Conservation (phyloP, 108 stramenopile species). For the Skeletonema grethae region DNA sequence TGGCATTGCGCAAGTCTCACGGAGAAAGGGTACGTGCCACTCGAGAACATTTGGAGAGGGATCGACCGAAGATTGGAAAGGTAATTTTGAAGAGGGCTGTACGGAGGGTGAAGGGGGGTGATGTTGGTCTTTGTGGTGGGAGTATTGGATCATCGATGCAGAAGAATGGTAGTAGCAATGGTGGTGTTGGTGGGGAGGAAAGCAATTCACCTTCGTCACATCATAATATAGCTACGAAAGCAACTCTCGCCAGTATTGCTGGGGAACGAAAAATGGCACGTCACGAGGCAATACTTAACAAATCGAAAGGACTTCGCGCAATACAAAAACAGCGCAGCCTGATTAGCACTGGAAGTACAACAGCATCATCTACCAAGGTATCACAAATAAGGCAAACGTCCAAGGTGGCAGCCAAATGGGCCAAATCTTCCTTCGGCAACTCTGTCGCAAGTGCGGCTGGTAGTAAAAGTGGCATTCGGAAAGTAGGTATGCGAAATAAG, state of each 20-base stretch:
- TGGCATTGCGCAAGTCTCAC: slow-evolving; percentile 23
- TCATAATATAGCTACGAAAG: neutral
- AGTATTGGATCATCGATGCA: neutral
- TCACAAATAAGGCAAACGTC: slow-evolving; percentile 25
- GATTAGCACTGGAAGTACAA: neutral
- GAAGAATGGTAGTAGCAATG: neutral
- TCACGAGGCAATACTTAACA: slow-evolving; percentile 39
- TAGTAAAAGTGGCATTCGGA: neutral
- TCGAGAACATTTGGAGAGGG: slow-evolving; percentile 60
- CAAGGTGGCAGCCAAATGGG: slow-evolving; percentile 29
- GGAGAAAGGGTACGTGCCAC: slow-evolving; percentile 43
- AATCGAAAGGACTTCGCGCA: slow-evolving; percentile 35
- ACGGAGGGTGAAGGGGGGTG: slow-evolving; percentile 37
- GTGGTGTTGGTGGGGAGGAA: neutral
- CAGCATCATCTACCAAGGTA: slow-evolving; percentile 9
- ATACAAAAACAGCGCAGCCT: neutral
- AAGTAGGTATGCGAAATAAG: slow-evolving; percentile 1
- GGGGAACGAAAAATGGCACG: neutral
- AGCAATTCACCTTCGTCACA: no score
- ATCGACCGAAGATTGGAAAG: slow-evolving; percentile 39
- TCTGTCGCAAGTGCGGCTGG: slow-evolving; percentile 36
- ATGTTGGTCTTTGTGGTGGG: neutral
- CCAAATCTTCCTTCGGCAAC: slow-evolving; percentile 21
- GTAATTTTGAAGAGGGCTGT: slow-evolving; percentile 40
- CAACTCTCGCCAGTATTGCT: neutral